Evolutionary conservation across 2,329 filamentous ascomycete genomes (phyloP), one percentile per base, ranked within the genome.

Genomic region (Alternaria triticina): DNA sequence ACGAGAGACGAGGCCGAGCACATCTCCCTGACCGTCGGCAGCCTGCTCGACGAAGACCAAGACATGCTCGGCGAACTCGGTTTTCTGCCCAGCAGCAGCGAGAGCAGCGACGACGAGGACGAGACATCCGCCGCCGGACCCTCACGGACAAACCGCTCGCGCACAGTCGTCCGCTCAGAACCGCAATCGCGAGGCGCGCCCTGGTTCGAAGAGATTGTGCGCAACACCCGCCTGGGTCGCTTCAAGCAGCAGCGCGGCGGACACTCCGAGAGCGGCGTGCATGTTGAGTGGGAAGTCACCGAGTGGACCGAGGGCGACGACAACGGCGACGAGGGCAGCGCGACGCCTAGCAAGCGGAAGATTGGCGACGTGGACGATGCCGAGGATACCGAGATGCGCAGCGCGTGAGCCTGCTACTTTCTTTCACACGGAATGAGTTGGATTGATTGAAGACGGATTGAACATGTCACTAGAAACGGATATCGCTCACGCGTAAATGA

Each of bases 171-270:
- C 17, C 66, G 71, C 28, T 57, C 70, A 36, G 69, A 71, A 27
- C 71, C 79, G 33, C 70, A 67, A 23, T 59, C 80, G 3, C 79
- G 80, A n/a, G 90, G 90, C 3, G 86, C 95, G 27, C 91, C 93
- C 0, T 97, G 93, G 92, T 95, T 97, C 70, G 92, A 97, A 71
- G 87, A 88, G 67, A 86, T 97, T 84, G 87, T 96, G 3, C 87
- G 92, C 72, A 90, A 93, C 57, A 94, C 92, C 69, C 85, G 85
- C 43, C 81, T 97, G 45, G 92, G 91, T 2, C 88, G 86, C 54
- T 84, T 91, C 78, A 89, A 88, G 76, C 87, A 87, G 69, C 86
- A 85, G 74, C 85, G 84, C 63, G 87, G 88, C 15, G 86, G 86
- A 61, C 86, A 88, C 25, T 81, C 85, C n/a, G 89, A 92, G 75